phyloP scores from a whole-genome alignment of 176 grass and related monocot species.

The Musa acuminata region DNA sequence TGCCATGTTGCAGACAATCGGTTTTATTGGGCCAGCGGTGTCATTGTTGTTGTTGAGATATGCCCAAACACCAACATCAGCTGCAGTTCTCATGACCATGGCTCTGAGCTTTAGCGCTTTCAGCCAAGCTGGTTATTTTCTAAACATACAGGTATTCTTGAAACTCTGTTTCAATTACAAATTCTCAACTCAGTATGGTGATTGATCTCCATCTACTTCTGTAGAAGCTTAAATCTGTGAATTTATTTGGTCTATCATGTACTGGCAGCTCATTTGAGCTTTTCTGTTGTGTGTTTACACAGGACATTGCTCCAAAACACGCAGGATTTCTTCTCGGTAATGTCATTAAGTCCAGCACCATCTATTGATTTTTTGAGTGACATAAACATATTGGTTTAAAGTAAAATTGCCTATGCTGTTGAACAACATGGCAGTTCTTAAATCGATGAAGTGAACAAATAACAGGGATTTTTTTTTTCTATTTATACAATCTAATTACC shows the following conservation, averaged over 20 bases:
- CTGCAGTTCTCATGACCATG: constrained; percentile 62
- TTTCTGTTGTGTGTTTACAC: constrained; percentile 4
- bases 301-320: constrained; percentile 90
- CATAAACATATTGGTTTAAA: too few relatives aligned
- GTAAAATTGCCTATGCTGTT: too few relatives aligned
- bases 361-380: too few relatives aligned
- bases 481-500: too few relatives aligned
- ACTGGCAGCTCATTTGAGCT: not conserved
- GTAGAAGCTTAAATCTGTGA: not conserved
- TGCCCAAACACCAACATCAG: constrained; percentile 55
- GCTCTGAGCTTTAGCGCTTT: constrained; percentile 89
- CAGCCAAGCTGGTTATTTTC: constrained; percentile 84
- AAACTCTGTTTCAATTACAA: not conserved
- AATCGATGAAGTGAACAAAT: too few relatives aligned
- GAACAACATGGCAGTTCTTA: too few relatives aligned
- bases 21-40: constrained; percentile 68
- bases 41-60: constrained; percentile 64
- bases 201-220: too few relatives aligned
- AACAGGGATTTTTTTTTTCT: too few relatives aligned
- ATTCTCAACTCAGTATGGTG: too few relatives aligned
- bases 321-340: constrained; percentile 86
- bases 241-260: not conserved
- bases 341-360: not conserved
- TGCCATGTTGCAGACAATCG: constrained; percentile 60
- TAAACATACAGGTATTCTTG: constrained; percentile 69